Base-by-base conservation (phyloP, 192 early-diverging fungal species). In the Nowakowskiella sp. region DNA sequence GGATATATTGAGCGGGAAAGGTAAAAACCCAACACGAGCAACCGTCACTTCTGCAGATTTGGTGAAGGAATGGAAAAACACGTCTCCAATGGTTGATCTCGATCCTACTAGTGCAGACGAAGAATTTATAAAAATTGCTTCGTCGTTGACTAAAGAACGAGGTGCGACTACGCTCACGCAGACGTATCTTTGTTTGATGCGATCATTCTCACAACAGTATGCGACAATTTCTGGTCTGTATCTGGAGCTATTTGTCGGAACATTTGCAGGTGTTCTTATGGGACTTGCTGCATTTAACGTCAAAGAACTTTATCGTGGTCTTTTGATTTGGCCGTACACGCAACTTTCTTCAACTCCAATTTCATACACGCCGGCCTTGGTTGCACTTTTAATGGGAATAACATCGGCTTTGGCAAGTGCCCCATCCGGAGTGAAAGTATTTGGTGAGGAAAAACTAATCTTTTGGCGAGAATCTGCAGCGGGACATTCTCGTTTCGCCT, bases 391-490 rank as follows among this genome's bases (percentile, higher is more conserved):
- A 39, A 39, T 61, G 45, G 65, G 63, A 10, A 28, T 75, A 3
- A 55, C 55, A 28, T 43, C 67, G 43, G 69, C 51, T 3, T 54
- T 75, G 3, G 66, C 66, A 16, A 58, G 66, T 42, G 60, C 64
- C 2, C 71, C 74, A 2, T 53, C 70, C n/a, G 70, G 56, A 25
- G 70, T 73, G 0, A 76, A 73, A 24, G 61, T 76, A 9, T 76
- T 76, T 67, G 49, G 63, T 19, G 64, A 70, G 26, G 74, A 76
- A 39, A 69, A 66, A 51, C 24, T 51, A 4, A 61, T 76, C 1
- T 76, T 57, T 55, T 76, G 67, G 67, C 51, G 74, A 22, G 74
- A 76, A 44, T 62, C 70, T 25, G 65, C 68, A 2, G 49, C 70
- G 3, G 74, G 74, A 3, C 74, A 76, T 34, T 46, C 33, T 42